Evolutionary conservation across 169 alveolate species (phyloP), one percentile per base, ranked within the genome.

Genomic region (Toxoplasma gondii): DNA sequence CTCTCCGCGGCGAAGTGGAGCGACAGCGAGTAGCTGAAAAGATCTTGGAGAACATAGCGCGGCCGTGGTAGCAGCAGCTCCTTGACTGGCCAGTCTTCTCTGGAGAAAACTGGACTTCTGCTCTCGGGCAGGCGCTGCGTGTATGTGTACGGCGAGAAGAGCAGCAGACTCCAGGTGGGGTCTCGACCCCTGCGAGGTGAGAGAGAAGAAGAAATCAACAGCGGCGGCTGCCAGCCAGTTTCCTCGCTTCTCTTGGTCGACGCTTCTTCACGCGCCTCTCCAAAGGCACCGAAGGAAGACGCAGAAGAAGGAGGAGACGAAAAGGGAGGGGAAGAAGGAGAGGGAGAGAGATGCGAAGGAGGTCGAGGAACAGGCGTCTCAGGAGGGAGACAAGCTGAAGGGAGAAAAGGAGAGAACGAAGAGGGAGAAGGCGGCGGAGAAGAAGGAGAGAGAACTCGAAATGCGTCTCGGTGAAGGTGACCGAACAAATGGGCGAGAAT

Each of bases 131-230:
- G 17, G 27, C n/a, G 78, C 78, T 64, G 78, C 17, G 78, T 64
- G 78, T 64, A 64, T 64, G 78, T 64, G 78, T 64, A 64, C 78
- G 78, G 78, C 17, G 78, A 64, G 78, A 64, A 64, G n/a, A 64
- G 78, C 27, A 64, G 78, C 78, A 64, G 17, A 17, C 78, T 17
- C 78, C 78, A 64, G n/a, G 78, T 27, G 27, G 78, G 78, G 27
- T 64, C 17, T 64, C n/a, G n/a, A 27, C 78, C 78, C n/a, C 27
- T 22, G 78, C 78, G 78, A 22, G 78, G 78, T 22, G 78, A 64
- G 17, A 64, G 27, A 64, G 78, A 64, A 64, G 78, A 27, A 64
- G n/a, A 17, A 22, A 64, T 64, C 78, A 64, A 27, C 78, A 64
- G 17, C 27, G 78, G 78, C 17, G 78, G 78, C 27, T 64, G 78